Evolutionary conservation across 345 rosid species (phyloP).

Genomic region (Salix udensis): DNA sequence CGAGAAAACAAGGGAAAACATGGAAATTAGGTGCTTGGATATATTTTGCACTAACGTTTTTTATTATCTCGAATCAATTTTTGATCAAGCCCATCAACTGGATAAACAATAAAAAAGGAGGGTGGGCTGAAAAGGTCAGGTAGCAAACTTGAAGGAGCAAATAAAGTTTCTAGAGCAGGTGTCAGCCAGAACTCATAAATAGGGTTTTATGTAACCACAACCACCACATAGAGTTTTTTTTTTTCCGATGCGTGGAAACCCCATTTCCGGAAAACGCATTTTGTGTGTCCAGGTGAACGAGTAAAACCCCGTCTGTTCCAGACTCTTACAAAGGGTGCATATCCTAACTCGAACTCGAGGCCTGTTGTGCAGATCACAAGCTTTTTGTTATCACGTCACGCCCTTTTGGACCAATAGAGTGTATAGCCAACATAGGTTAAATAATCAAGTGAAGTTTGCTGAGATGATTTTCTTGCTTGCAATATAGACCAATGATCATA

Average conservation of each 20-base stretch:
- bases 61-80: not conserved
- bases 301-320: rapidly evolving
- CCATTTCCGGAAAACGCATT: too few relatives aligned
- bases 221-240: not conserved
- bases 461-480: not conserved
- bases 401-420: not conserved
- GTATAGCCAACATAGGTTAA: not conserved
- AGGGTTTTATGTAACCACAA: not conserved
- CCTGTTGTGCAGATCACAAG: too few relatives aligned
- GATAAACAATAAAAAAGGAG: not conserved
- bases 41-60: not conserved
- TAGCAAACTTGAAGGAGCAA: not conserved
- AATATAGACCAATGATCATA: not conserved
- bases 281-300: too few relatives aligned
- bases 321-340: too few relatives aligned
- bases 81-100: not conserved
- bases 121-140: not conserved
- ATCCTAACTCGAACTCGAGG: too few relatives aligned
- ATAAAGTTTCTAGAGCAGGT: not conserved
- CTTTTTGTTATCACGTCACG: too few relatives aligned
- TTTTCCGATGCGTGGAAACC: too few relatives aligned
- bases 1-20: not conserved
- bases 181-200: not conserved
- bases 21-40: not conserved
- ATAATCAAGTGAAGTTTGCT: not conserved